Conservation (phyloP, 495 filamentous ascomycete genomes). For the Penicillium canescens region DNA sequence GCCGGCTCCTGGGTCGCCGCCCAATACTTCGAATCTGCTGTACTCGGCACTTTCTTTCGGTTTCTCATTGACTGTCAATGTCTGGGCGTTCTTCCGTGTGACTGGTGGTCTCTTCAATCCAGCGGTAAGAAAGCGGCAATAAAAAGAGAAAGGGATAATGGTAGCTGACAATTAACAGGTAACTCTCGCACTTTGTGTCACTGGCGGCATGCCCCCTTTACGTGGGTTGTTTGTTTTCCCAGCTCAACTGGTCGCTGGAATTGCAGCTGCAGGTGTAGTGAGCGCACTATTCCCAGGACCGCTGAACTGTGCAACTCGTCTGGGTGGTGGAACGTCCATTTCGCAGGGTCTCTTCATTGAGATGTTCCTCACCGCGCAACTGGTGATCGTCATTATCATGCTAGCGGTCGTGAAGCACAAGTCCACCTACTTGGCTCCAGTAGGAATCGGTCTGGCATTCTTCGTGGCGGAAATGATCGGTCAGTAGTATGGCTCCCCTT, state of each 20-base stretch:
- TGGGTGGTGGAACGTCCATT: slow-evolving; percentile 57
- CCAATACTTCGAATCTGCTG: slow-evolving; percentile 52
- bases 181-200: slow-evolving; percentile 57
- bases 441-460: slow-evolving; percentile 73
- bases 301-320: slow-evolving; percentile 59
- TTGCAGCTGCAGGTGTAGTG: slow-evolving; percentile 62
- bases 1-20: slow-evolving; percentile 32
- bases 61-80: slow-evolving; percentile 74
- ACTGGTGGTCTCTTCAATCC: slow-evolving; percentile 84
- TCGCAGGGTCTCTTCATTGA: slow-evolving; percentile 77
- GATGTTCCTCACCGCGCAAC: slow-evolving; percentile 74
- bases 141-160: background rate
- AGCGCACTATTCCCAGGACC: slow-evolving; percentile 61
- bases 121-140: slow-evolving; percentile 44
- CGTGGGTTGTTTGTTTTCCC: slow-evolving; percentile 52
- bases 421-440: slow-evolving; percentile 73
- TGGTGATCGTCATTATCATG: slow-evolving; percentile 81
- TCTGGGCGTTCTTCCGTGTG: slow-evolving; percentile 83
- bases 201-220: slow-evolving; percentile 54
- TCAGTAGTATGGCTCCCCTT: slow-evolving; percentile 19
- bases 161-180: slow-evolving; percentile 37
- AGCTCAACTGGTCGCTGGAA: slow-evolving; percentile 59
- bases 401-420: slow-evolving; percentile 82
- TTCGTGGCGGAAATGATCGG: slow-evolving; percentile 70
- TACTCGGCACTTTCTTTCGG: slow-evolving; percentile 76